Evolutionary conservation across 2,329 filamentous ascomycete genomes (phyloP).

Genomic region (Verticillium isaacii): DNA sequence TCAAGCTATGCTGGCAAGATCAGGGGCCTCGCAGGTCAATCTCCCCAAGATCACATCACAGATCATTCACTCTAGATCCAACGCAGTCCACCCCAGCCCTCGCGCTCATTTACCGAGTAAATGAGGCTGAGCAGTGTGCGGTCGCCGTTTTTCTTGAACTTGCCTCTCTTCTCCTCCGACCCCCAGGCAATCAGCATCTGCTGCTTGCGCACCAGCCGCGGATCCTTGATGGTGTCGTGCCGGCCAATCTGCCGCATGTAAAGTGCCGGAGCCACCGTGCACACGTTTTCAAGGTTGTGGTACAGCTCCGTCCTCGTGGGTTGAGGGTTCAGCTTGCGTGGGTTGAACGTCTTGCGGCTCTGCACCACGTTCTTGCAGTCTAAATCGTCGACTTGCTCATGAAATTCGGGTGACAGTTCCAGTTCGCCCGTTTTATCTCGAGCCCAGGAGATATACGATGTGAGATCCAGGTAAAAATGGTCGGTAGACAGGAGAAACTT

Average conservation of each 20-base stretch:
- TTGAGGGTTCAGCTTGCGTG: conserved; percentile 24
- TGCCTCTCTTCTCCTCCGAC: conserved; percentile 22
- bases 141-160: conserved; percentile 21
- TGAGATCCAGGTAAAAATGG: conserved; percentile 30
- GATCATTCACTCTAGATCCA: conserved; percentile 1
- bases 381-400: conserved; percentile 22
- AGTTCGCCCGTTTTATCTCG: conserved; percentile 12
- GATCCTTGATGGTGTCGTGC: conserved; percentile 25
- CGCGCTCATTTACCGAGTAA: conserved; percentile 17
- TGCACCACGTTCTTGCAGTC: conserved; percentile 30
- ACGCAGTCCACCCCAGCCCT: conserved; percentile 9
- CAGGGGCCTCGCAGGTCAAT: too few relatives aligned
- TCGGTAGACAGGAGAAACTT: conserved; percentile 32
- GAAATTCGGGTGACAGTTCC: conserved; percentile 22
- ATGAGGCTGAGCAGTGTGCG: conserved; percentile 24
- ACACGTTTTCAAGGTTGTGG: conserved; percentile 25
- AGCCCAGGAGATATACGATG: conserved; percentile 22
- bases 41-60: too few relatives aligned
- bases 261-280: conserved; percentile 28
- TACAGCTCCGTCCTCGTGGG: conserved; percentile 25
- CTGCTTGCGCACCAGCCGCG: conserved; percentile 29
- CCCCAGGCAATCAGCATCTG: conserved; percentile 34
- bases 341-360: conserved; percentile 28
- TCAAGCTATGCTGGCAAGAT: too few relatives aligned
- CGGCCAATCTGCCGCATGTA: conserved; percentile 30